Percentiles rank a stretch among this genome's conserved stretches.
Evolutionary conservation across 2,329 filamentous ascomycete species (phyloP).

Genomic region (Arthrobotrys musiformis): DNA sequence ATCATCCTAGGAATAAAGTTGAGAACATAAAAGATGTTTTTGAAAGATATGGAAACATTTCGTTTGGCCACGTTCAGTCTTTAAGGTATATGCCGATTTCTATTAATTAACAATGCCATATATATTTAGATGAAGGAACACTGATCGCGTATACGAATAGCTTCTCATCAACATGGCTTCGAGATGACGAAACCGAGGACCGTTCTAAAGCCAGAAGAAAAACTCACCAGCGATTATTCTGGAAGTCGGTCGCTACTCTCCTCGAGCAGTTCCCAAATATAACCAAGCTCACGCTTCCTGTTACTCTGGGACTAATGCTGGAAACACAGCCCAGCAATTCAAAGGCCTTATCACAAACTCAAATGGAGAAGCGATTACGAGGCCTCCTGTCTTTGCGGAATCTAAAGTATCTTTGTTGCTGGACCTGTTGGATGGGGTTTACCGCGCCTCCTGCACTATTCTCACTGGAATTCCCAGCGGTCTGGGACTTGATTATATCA

Average conservation of each 20-base stretch:
- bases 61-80: background rate
- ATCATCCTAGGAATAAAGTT: background rate
- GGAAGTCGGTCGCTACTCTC: background rate
- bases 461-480: background rate
- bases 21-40: background rate
- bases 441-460: background rate
- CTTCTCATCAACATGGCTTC: too few species aligned
- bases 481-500: background rate
- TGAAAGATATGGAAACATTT: background rate
- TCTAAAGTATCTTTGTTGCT: background rate
- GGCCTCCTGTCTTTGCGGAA: background rate
- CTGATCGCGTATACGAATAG: too few species aligned
- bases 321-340: background rate
- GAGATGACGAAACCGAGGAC: too few species aligned
- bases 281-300: background rate
- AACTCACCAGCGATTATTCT: background rate
- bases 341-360: background rate
- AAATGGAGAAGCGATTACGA: background rate
- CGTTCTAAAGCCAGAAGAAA: too few species aligned
- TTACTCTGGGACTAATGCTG: background rate
- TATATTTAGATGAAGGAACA: too few species aligned
- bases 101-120: too few species aligned
- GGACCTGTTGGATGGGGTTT: background rate
- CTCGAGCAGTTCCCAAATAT: constrained; percentile 6
- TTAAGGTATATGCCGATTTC: background rate